phyloP scores from a whole-genome alignment of 495 filamentous ascomycete genomes.

The Lichenothelia convexa region DNA sequence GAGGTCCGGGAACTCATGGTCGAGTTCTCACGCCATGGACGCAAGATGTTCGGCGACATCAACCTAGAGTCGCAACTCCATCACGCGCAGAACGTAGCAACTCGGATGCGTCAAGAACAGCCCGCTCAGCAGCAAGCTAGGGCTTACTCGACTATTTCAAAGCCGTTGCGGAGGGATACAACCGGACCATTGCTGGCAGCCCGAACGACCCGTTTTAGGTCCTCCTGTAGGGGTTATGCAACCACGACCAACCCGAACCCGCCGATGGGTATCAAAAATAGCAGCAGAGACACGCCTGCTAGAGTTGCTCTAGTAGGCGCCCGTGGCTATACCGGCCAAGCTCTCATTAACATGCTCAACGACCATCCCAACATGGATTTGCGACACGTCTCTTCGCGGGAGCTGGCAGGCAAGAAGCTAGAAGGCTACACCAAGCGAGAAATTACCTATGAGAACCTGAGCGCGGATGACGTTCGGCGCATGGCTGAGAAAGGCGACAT shows the following conservation, averaged over 20 bases:
- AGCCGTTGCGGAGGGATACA: background rate
- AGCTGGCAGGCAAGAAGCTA: conserved; percentile 76
- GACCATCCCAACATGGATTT: conserved; percentile 88
- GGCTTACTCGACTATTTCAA: background rate
- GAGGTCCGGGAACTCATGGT: conserved; percentile 75
- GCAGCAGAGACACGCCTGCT: conserved; percentile 61
- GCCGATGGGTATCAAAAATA: conserved; percentile 85
- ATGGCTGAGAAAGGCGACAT: conserved; percentile 87
- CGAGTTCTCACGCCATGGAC: conserved; percentile 68
- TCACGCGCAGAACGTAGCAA: conserved; percentile 50
- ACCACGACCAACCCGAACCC: conserved; percentile 91
- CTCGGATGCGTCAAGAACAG: conserved; percentile 10
- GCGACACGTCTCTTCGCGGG: conserved; percentile 82
- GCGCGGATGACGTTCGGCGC: conserved; percentile 70
- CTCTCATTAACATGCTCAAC: conserved; percentile 77
- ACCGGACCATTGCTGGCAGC: background rate
- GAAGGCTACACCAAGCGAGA: conserved; percentile 87
- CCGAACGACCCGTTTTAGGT: background rate
- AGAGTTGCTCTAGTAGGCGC: conserved; percentile 87
- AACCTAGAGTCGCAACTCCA: conserved; percentile 75
- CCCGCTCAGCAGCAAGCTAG: conserved; percentile 1
- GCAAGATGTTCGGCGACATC: conserved; percentile 77
- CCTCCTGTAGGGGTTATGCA: conserved; percentile 28
- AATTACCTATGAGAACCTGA: conserved; percentile 83
- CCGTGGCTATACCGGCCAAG: conserved; percentile 90